phyloP scores from a whole-genome alignment of 2,329 filamentous ascomycete genomes.

The Hymenoscyphus occultus region DNA sequence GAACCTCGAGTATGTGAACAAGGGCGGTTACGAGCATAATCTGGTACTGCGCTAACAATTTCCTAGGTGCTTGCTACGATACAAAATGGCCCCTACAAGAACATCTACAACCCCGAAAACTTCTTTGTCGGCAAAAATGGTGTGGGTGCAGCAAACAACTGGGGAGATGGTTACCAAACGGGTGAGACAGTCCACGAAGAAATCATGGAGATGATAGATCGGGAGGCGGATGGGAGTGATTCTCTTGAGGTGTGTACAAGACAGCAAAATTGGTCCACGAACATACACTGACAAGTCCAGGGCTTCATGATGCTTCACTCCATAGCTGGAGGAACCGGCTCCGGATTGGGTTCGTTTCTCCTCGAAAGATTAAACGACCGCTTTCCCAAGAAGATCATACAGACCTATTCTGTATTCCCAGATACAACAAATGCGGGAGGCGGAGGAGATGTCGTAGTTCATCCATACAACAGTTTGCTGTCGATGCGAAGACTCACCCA shows the following conservation, averaged over 20 bases:
- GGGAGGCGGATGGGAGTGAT: slow-evolving; percentile 96
- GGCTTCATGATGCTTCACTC: slow-evolving; percentile 99
- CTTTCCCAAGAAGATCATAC: slow-evolving; percentile 98
- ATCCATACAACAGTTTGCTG: slow-evolving; percentile 95
- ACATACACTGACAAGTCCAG: slow-evolving; percentile 42
- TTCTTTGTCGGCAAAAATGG: slow-evolving; percentile 96
- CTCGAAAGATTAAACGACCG: slow-evolving; percentile 94
- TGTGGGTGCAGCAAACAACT: slow-evolving; percentile 93
- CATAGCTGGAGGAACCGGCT: slow-evolving; percentile 94
- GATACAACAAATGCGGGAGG: slow-evolving; percentile 71
- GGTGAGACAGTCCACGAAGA: slow-evolving; percentile 92
- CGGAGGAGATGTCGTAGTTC: slow-evolving; percentile 82
- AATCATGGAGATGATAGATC: slow-evolving; percentile 98
- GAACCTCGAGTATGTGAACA: slow-evolving; percentile 70
- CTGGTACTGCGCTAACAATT: slow-evolving; percentile 3
- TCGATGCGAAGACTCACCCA: slow-evolving; percentile 88
- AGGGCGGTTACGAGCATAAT: background rate
- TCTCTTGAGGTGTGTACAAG: slow-evolving; percentile 68
- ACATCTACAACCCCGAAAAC: slow-evolving; percentile 99
- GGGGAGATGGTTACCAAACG: slow-evolving; percentile 93
- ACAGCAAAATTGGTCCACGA: slow-evolving; percentile 12
- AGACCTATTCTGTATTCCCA: slow-evolving; percentile 98
- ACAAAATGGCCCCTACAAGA: slow-evolving; percentile 89
- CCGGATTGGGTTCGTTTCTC: slow-evolving; percentile 91
- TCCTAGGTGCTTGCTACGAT: slow-evolving; percentile 80